Base-by-base conservation (phyloP, 1,284 basidiomycete species). In the Xerocomus minutiporus region DNA sequence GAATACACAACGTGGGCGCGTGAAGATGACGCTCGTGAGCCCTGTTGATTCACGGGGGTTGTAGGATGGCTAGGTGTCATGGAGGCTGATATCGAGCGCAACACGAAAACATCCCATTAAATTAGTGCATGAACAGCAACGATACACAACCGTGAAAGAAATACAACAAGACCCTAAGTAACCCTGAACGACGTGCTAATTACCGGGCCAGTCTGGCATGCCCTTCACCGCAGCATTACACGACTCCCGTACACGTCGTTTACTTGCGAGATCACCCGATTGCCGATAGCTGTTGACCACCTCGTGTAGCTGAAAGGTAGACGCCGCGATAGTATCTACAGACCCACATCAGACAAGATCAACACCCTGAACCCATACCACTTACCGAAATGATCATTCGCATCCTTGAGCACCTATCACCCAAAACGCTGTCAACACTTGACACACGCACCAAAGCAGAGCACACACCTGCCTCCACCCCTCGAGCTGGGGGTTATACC, bases 1-100 rank as follows among this genome's bases (percentile, higher is more conserved):
- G 64, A 96, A 94, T 62, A 98, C 95, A 8, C 93, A 97, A 69
- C 77, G 96, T 52, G 93, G 93, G 9, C 88, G 87, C 61, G 93
- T 97, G 8, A 91, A 87, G 71, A 96, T 97, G 93, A 82, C 78
- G 5, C 75, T 97, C 41, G 75, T 88, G n/a, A 73, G 79, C 47
- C 91, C 90, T 2, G 71, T 90, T 20, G 80, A 88, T 68, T 84
- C 85, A 15, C 68, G 65, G 23, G 61, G 59, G 12, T 53, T 79
- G 66, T 78, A 71, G 41, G 4, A 20, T 25, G 12, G 5, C 8
- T 8, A 7, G 8, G 5, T 2, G 8, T 26, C 26, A 26, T 26
- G 5, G 29, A 29, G 17, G 17, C 17, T 20, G 17, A 20, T 20
- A 20, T 20, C 17, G 17, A 20, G 17, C 17, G 17, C 17, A 20